Evolutionary conservation across 2,329 filamentous ascomycete species (phyloP), one percentile per base, ranked within the genome.

Genomic region (Clarireedia hainanense): DNA sequence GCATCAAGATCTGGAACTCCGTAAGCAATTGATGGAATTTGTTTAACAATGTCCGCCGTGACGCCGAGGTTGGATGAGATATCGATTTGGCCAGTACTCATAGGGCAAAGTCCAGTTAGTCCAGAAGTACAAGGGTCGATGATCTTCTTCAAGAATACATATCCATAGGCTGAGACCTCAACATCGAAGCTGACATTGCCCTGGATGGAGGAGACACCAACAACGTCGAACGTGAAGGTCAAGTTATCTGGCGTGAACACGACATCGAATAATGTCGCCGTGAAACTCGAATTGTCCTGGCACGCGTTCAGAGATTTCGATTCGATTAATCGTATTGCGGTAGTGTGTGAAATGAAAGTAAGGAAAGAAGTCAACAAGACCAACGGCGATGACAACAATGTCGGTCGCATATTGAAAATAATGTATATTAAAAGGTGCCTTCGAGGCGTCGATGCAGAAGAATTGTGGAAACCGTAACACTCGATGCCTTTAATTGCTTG

Each of bases 1-100:
- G 90, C 91, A 71, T 97, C 92, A 53, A 96, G 79, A 76, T 96
- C 92, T 49, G 91, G 91, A 45, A 97, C 87, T 50, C 80, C 86
- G 74, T 94, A 97, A 52, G 90, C 88, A 67, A 96, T 92, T 49
- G 81, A 82, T 57, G 91, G 91, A 66, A 97, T 84, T 53, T 80
- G 72, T 24, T 74, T 72, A 57, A 89, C 73, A 40, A 86, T 80
- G 26, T 77, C 74, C 12, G 72, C 63, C 9, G 76, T 73, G 49
- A 94, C 73, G 2, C 74, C 71, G 37, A 92, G 69, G 66, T 87
- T 88, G 67, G 90, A 90, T 51, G 81, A 78, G 67, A 95, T 80
- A 55, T 86, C 80, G 68, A 96, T 86, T 65, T 88, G 85, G 62
- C 90, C 91, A 7, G 89, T 83, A 61, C 83, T 87, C 91, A 96